These are phyloP conservation scores for Cystobasidium slooffiae DNA, from an alignment of 1,284 basidiomycete species.

Conservation along the genomic window DNA sequence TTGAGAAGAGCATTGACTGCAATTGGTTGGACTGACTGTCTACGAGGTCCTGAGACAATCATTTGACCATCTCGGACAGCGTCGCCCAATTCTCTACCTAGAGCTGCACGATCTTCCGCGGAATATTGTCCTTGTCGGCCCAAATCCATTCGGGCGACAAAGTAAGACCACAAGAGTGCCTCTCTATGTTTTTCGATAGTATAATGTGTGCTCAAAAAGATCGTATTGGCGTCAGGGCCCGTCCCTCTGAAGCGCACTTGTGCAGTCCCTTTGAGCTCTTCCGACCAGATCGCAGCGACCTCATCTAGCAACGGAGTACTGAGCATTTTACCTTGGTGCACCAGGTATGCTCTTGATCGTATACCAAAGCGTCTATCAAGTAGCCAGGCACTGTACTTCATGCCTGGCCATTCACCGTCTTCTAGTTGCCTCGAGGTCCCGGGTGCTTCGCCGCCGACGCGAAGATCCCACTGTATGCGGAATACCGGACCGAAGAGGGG, in stretches of 20 bases:
- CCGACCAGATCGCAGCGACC: slow-evolving; percentile 24
- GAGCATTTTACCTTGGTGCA: slow-evolving; percentile 20
- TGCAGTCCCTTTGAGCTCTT: slow-evolving; percentile 28
- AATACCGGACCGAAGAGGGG: slow-evolving; percentile 22
- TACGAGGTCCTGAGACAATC: not conserved
- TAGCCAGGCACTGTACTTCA: slow-evolving; percentile 32
- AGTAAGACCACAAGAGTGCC: slow-evolving; percentile 40
- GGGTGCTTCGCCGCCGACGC: slow-evolving; percentile 19
- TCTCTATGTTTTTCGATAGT: slow-evolving; percentile 33
- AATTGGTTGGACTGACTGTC: not conserved
- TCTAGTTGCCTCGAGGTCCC: slow-evolving; percentile 16
- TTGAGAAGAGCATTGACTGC: not conserved
- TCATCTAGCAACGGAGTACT: slow-evolving; percentile 19
- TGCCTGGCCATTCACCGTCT: slow-evolving; percentile 32
- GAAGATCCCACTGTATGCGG: slow-evolving; percentile 25
- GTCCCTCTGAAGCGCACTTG: slow-evolving; percentile 34
- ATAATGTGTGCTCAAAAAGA: slow-evolving; percentile 25
- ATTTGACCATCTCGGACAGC: not conserved
- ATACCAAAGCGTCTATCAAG: slow-evolving; percentile 25
- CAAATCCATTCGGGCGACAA: slow-evolving; percentile 26
- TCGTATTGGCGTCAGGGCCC: slow-evolving; percentile 11
- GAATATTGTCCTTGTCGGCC: slow-evolving; percentile 15
- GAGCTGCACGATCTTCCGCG: slow-evolving; percentile 2
- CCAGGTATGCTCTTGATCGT: slow-evolving; percentile 10
- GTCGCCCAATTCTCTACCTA: slow-evolving; percentile 1